Conservation (phyloP, 1,139 yeast genomes). For the Geotrichum phurueaensis region DNA sequence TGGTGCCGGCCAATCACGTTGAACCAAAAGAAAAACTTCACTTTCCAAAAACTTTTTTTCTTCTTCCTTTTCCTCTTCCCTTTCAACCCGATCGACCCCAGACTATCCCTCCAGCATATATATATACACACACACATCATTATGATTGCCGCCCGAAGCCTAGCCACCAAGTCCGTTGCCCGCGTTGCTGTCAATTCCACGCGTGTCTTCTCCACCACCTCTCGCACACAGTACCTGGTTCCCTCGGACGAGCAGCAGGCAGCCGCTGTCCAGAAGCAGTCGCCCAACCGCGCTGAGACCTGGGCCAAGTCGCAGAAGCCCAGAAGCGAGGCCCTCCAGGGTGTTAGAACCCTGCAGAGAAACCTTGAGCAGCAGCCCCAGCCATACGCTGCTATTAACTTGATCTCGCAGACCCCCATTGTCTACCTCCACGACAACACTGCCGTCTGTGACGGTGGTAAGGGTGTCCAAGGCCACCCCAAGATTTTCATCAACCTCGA, state of each 20-base stretch:
- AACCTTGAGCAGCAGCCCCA: slow-evolving; percentile 65
- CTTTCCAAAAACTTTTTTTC: neutral
- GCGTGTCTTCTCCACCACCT: slow-evolving; percentile 6
- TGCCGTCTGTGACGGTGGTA: slow-evolving; percentile 84
- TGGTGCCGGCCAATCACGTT: slow-evolving; percentile 6
- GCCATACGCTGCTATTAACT: slow-evolving; percentile 79
- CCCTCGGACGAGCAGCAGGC: slow-evolving; percentile 12
- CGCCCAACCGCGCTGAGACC: slow-evolving; percentile 64
- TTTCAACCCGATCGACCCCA: neutral
- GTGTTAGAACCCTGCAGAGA: slow-evolving; percentile 68
- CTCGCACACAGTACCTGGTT: slow-evolving; percentile 7
- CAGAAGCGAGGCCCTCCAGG: slow-evolving; percentile 52
- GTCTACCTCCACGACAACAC: slow-evolving; percentile 54
- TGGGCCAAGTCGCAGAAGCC: slow-evolving; percentile 71
- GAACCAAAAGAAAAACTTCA: slow-evolving; percentile 5
- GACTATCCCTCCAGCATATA: neutral
- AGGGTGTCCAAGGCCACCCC: slow-evolving; percentile 78
- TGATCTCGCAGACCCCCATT: slow-evolving; percentile 70
- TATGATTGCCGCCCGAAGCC: slow-evolving; percentile 16
- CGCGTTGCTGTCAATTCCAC: slow-evolving; percentile 8
- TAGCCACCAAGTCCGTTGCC: slow-evolving; percentile 4
- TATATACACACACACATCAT: neutral
- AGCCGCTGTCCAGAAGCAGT: slow-evolving; percentile 41
- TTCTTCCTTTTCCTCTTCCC: neutral
- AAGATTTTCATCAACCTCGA: slow-evolving; percentile 77